A percentile compares a stretch with the other conserved stretches of the same genome.
Conservation (phyloP, 208 protist genomes). For the Crithidia sp. region DNA sequence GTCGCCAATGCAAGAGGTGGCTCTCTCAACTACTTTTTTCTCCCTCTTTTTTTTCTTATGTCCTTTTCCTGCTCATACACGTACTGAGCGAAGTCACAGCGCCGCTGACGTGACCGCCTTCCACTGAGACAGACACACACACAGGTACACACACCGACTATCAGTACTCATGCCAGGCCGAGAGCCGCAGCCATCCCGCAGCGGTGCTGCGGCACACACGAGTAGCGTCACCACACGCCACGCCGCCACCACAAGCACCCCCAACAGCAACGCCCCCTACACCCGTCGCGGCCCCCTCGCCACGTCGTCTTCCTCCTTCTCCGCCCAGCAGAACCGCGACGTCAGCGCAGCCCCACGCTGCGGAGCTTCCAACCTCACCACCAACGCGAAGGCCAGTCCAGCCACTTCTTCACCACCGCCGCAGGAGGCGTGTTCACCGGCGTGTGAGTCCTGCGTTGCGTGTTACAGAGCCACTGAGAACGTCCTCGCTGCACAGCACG, state of each 20-base stretch:
- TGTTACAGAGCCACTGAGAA: conserved; percentile 18
- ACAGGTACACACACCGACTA: not conserved
- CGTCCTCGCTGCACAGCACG: conserved; percentile 32
- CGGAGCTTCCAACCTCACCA: not conserved
- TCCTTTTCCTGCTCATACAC: no score
- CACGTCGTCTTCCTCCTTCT: not conserved
- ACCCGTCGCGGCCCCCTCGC: not conserved
- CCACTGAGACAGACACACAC: not conserved
- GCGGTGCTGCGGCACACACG: not conserved
- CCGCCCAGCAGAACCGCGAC: not conserved
- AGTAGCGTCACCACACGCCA: not conserved
- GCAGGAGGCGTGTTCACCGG: conserved; percentile 5
- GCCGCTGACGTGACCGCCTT: no score
- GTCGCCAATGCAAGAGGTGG: no score
- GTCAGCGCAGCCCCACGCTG: not conserved
- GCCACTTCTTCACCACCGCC: not conserved
- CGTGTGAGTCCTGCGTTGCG: conserved; percentile 31
- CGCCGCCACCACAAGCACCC: not conserved
- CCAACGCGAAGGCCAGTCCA: not conserved
- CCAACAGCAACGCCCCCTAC: conserved; percentile 1
- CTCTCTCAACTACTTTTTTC: no score
- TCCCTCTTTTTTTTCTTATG: no score
- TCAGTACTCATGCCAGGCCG: conserved; percentile 17
- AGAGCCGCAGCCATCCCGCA: conserved; percentile 1
- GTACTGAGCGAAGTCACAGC: no score